These are phyloP conservation scores for Hypoxylon sp. DNA, from an alignment of 2,329 filamentous ascomycete genomes.

Conservation along the genomic window DNA sequence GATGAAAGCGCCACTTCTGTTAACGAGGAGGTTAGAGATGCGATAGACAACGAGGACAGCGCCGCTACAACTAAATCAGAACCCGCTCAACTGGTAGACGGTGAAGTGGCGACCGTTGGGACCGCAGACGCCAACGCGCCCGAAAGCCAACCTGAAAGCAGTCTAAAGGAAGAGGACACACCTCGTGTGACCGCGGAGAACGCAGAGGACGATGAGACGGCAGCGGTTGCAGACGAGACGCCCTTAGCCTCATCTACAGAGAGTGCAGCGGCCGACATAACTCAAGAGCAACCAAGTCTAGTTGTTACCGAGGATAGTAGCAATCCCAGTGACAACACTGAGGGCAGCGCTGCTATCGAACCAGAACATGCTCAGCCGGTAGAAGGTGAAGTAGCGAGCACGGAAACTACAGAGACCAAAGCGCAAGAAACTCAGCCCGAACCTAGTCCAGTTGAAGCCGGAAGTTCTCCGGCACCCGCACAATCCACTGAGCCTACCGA, in stretches of 20 bases:
- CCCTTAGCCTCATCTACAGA: constrained; percentile 12
- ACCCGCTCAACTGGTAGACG: constrained; percentile 1
- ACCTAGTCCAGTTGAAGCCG: neutral
- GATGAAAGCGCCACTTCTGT: neutral
- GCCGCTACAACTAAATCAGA: neutral
- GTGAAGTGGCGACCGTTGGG: neutral
- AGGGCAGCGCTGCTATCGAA: neutral
- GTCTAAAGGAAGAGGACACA: neutral
- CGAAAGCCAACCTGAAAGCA: constrained; percentile 1
- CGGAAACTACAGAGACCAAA: neutral
- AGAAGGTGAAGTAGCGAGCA: constrained; percentile 1
- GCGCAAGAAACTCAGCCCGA: constrained; percentile 1
- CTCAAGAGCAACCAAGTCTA: neutral
- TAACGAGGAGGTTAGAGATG: neutral
- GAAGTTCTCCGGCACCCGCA: neutral
- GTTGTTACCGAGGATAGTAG: neutral
- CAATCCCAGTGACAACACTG: neutral
- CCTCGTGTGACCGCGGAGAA: neutral
- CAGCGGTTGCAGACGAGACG: constrained; percentile 5
- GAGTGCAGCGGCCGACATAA: neutral
- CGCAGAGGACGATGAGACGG: neutral
- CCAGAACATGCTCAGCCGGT: neutral
- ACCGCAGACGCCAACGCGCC: neutral
- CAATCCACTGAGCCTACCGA: neutral
- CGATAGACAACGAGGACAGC: neutral